phyloP scores from a whole-genome alignment of 768 basidiomycete genomes.

The Dictyophora rubrovolvata region DNA sequence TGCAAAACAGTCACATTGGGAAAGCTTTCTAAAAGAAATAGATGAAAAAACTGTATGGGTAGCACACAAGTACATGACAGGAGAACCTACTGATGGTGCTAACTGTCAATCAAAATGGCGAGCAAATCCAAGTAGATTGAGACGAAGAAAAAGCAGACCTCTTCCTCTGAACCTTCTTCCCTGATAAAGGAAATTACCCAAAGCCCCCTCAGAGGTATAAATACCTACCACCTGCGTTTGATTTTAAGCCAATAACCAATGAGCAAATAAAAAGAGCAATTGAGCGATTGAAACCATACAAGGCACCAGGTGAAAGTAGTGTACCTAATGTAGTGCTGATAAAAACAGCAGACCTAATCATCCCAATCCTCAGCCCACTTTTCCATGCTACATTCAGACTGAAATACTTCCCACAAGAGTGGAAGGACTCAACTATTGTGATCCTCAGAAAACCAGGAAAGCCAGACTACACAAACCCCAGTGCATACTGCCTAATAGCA shows the following conservation, averaged over 20 bases:
- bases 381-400: slow-evolving; percentile 23
- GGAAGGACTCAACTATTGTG: slow-evolving; percentile 21
- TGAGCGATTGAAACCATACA: slow-evolving; percentile 12
- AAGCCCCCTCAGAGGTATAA: neutral
- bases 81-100: neutral
- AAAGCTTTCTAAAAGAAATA: neutral
- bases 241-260: slow-evolving; percentile 6
- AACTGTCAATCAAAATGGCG: neutral
- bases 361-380: slow-evolving; percentile 10
- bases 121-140: slow-evolving; percentile 2
- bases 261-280: slow-evolving; percentile 10
- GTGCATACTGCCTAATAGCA: slow-evolving; percentile 28
- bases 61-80: neutral
- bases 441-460: slow-evolving; percentile 28
- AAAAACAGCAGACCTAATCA: neutral
- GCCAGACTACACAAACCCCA: slow-evolving; percentile 22
- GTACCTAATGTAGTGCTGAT: slow-evolving; percentile 1
- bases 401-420: slow-evolving; percentile 19
- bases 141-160: slow-evolving; percentile 16
- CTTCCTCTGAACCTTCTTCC: slow-evolving; percentile 19
- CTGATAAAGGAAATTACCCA: neutral
- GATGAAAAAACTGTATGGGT: slow-evolving; percentile 3
- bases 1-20: too few relatives aligned
- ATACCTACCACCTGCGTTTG: slow-evolving; percentile 13
- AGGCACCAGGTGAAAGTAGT: slow-evolving; percentile 14